Base-by-base conservation (phyloP, 768 basidiomycete species). In the Guyanaporus albipodus region DNA sequence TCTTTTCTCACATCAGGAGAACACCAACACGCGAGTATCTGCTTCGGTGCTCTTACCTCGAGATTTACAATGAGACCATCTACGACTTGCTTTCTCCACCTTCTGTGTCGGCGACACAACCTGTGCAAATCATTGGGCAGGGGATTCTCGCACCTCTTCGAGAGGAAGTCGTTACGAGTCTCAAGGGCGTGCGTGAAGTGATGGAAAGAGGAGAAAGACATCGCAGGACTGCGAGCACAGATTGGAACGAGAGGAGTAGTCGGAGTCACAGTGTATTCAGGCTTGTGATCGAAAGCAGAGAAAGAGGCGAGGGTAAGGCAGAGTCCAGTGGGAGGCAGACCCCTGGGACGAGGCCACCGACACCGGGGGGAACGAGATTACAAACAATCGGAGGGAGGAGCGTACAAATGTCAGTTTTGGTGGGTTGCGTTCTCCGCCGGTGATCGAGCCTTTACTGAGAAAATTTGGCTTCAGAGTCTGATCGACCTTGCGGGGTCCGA, bases 401-500 rank as follows among this genome's bases (percentile, higher is more conserved):
- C 49, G 87, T 89, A 12, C 85, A 82, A 58, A 86, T 81, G 34
- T 87, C 80, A 6, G 87, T 85, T 29, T 65, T 86, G 73, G 89
- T 84, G 43, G 46, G 76, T 4, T 10, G 7, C 7, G 10, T 11
- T 11, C 23, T 19, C 2, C 2, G 36, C 11, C 8, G 8, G n/a
- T 2, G 23, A n/a, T n/a, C 18, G 15, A 23, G 6, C 15, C 15
- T 10, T 14, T 14, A 11, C 44, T 56, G 31, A 58, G 4, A 37
- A 37, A 27, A 37, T 8, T 31, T 24, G 14, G 15, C 8, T 49
- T 4, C 54, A 92, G 88, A 92, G 87, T 63, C 72, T 96, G 38
- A 96, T 96, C 48, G 93, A 99, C 74, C 74, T 99, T 10, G 96
- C 96, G 40, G 96, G 96, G 4, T 95, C 92, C 0, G 96, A 99